phyloP scores from a whole-genome alignment of 495 filamentous ascomycete species.

The Paragyromitra xinjiangensis region DNA sequence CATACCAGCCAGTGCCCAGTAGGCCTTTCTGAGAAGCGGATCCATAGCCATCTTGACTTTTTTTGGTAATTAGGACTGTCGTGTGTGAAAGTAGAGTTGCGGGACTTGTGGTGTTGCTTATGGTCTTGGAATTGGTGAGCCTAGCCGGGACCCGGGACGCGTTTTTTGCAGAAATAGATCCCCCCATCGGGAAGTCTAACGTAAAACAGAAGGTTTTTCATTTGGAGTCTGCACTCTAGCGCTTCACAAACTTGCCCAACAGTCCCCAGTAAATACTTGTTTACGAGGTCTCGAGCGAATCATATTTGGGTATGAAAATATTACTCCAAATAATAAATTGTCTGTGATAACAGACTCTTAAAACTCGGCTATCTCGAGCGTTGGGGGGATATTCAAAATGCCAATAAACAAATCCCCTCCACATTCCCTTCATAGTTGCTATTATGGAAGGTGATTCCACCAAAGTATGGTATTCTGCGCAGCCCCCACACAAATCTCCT shows the following conservation, averaged over 20 bases:
- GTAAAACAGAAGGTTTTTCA: too few relatives aligned
- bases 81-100: slow-evolving; percentile 14
- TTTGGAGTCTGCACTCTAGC: too few relatives aligned
- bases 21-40: slow-evolving; percentile 66
- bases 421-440: neutral
- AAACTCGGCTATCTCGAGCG: too few relatives aligned
- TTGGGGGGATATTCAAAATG: too few relatives aligned
- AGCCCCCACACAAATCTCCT: neutral
- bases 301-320: too few relatives aligned
- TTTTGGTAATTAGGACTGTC: neutral
- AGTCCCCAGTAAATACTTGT: too few relatives aligned
- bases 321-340: too few relatives aligned
- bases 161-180: neutral
- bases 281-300: too few relatives aligned
- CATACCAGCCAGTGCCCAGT: slow-evolving; percentile 65
- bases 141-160: neutral
- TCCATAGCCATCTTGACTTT: slow-evolving; percentile 55
- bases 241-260: too few relatives aligned
- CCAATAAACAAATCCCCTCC: neutral
- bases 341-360: too few relatives aligned
- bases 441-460: neutral
- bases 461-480: neutral
- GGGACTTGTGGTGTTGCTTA: slow-evolving; percentile 8
- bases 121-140: neutral
- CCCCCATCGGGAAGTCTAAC: too few relatives aligned